These are phyloP conservation scores for Penicillium canariense DNA, from an alignment of 495 filamentous ascomycete species.

Conservation along the genomic window DNA sequence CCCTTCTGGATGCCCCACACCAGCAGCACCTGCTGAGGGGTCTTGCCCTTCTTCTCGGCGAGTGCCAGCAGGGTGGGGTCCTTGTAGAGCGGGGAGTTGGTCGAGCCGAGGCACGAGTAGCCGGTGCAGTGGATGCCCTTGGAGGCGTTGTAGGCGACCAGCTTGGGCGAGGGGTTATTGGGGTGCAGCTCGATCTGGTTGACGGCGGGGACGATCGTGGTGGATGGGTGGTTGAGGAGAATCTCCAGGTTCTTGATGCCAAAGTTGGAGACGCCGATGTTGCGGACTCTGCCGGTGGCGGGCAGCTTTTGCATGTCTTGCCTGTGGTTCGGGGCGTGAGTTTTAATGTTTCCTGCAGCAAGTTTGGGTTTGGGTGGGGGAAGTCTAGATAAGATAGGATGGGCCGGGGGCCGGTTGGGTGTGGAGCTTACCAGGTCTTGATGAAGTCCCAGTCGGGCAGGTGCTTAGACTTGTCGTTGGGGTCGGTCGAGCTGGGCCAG, in stretches of 20 bases:
- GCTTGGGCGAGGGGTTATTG: slow-evolving; percentile 73
- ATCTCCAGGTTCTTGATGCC: slow-evolving; percentile 59
- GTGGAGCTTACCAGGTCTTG: slow-evolving; percentile 57
- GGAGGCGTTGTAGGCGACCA: slow-evolving; percentile 66
- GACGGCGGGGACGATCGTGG: slow-evolving; percentile 70
- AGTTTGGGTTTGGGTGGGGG: no score
- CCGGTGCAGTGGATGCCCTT: slow-evolving; percentile 69
- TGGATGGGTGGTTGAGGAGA: slow-evolving; percentile 52
- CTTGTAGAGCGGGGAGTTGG: slow-evolving; percentile 52
- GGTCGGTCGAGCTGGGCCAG: slow-evolving; percentile 71
- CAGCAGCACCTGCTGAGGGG: slow-evolving; percentile 65
- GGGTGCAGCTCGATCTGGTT: slow-evolving; percentile 95
- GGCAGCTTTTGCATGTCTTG: slow-evolving; percentile 79
- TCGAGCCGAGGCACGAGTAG: slow-evolving; percentile 68
- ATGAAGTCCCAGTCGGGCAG: slow-evolving; percentile 74
- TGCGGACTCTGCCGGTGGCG: slow-evolving; percentile 74
- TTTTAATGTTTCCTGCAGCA: neutral
- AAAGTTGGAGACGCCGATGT: slow-evolving; percentile 66
- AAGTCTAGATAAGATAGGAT: neutral
- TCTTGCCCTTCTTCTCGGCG: slow-evolving; percentile 64
- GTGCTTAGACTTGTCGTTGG: slow-evolving; percentile 54
- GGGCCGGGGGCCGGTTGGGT: neutral
- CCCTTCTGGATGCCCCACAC: slow-evolving; percentile 70
- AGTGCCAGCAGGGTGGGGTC: slow-evolving; percentile 58
- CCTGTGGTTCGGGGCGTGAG: slow-evolving; percentile 3